Evolutionary conservation across 2,329 filamentous ascomycete genomes (phyloP).

Genomic region (Fusarium sp.): DNA sequence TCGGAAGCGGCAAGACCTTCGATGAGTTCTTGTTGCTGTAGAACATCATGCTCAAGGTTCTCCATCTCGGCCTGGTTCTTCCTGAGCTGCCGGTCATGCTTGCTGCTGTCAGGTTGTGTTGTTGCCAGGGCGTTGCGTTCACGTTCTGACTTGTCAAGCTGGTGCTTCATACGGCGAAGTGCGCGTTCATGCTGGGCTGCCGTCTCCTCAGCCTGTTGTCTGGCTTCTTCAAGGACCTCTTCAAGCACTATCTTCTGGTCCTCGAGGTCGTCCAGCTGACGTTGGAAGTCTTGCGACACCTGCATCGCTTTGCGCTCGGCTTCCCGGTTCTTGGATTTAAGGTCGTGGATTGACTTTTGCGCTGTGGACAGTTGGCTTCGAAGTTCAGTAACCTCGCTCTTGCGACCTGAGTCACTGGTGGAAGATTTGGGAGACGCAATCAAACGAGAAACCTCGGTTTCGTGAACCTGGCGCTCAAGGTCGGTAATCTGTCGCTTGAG

Average conservation of each 20-base stretch:
- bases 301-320: constrained; percentile 59
- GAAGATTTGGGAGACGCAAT: constrained; percentile 59
- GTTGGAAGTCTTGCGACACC: constrained; percentile 60
- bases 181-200: constrained; percentile 57
- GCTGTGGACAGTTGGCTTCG: constrained; percentile 70
- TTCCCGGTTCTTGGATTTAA: constrained; percentile 62
- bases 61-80: constrained; percentile 73
- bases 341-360: constrained; percentile 68
- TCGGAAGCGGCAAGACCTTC: constrained; percentile 67
- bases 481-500: constrained; percentile 74
- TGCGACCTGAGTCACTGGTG: constrained; percentile 61
- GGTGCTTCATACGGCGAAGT: constrained; percentile 58
- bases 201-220: constrained; percentile 62
- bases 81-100: constrained; percentile 69
- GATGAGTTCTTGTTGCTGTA: constrained; percentile 74
- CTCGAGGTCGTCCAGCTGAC: constrained; percentile 66
- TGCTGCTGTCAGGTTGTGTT: constrained; percentile 55
- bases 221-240: constrained; percentile 66
- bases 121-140: constrained; percentile 54
- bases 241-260: constrained; percentile 69
- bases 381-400: constrained; percentile 68
- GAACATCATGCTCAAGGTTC: constrained; percentile 77
- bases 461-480: constrained; percentile 74
- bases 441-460: constrained; percentile 67
- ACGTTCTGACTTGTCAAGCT: constrained; percentile 63